A percentile compares a stretch with the other conserved stretches of the same genome.
These are phyloP conservation scores for Arthrobotrys conoides DNA, from an alignment of 2,329 filamentous ascomycete species.

Conservation along the genomic window DNA sequence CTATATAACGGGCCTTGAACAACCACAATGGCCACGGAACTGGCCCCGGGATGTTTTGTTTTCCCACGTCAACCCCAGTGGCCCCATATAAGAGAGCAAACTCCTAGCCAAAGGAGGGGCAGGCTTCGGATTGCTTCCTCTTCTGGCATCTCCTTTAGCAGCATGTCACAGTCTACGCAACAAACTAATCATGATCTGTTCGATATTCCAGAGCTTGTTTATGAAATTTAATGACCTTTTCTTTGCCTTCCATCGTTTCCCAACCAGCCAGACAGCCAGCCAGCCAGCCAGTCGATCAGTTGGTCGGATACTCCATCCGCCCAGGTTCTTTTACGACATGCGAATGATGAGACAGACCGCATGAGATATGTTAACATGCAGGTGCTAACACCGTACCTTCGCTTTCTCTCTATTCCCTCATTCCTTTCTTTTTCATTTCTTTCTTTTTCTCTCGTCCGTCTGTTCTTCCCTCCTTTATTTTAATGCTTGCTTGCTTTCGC, in stretches of 20 bases:
- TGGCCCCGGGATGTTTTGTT: neutral
- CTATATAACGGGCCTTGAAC: neutral
- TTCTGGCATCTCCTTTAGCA: slow-evolving; percentile 1
- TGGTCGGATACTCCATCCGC: neutral
- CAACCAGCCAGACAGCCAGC: neutral
- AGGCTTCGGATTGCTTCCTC: neutral
- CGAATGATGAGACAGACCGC: slow-evolving; percentile 37
- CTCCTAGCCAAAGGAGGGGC: neutral
- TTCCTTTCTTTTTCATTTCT: slow-evolving; percentile 4
- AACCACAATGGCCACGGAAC: neutral
- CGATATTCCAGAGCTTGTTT: slow-evolving; percentile 1
- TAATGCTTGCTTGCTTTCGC: slow-evolving; percentile 31
- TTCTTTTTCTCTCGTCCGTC: slow-evolving; percentile 9
- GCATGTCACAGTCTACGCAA: neutral
- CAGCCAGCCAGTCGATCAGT: slow-evolving; percentile 3
- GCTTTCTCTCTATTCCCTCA: slow-evolving; percentile 2
- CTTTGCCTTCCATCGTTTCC: slow-evolving; percentile 23
- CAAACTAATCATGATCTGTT: slow-evolving; percentile 19
- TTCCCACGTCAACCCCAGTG: neutral
- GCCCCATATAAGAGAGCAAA: neutral
- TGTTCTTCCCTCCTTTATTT: slow-evolving; percentile 9
- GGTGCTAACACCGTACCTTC: neutral
- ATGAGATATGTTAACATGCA: slow-evolving; percentile 39
- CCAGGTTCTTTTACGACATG: neutral
- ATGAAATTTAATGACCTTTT: slow-evolving; percentile 41